Base-by-base conservation (phyloP, 208 protist species). In the Crithidia sp. region DNA sequence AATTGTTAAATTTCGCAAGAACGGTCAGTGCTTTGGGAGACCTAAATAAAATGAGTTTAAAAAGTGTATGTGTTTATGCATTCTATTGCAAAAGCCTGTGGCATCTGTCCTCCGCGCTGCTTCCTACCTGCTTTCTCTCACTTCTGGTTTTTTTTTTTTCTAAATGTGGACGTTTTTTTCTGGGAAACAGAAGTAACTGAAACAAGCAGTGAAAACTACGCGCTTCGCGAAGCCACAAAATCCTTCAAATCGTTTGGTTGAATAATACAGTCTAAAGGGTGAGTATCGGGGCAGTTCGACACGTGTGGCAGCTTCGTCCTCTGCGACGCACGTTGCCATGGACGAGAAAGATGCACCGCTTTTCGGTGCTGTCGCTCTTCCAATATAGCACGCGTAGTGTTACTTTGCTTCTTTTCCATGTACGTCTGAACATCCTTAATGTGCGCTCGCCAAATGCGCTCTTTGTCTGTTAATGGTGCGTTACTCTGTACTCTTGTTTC, bases 351-450 rank as follows among this genome's bases (percentile, higher is more conserved):
- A 39, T 67, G 59, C 12, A 2, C 47, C 9, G 61, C 50, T 28
- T 79, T 66, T 60, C 54, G 60, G 28, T 68, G 58, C 37, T 53
- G 41, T 43, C 74, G 62, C 56, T 79, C 67, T 3, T 63, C 19
- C 0, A 52, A 13, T 13, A 73, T 72, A 13, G 66, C 74, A 0
- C 47, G 67, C 16, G 40, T 47, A 4, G 67, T 64, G 10, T 17
- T 57, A 13, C 45, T 67, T n/a, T 64, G 67, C 28, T 72, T 72
- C 2, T 14, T 8, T 6, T 67, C 52, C 36, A 74, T 43, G 16
- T 69, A 73, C 6, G 40, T 58, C 19, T 65, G 74, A 7, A 69
- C 74, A 50, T 79, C 67, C n/a, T 64, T 62, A 44, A 79, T 52
- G 50, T 44, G 74, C 0, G 66, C 44, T 49, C 55, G 53, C 67